These are phyloP conservation scores for Didymella sp. DNA, from an alignment of 2,329 filamentous ascomycete species.

Conservation along the genomic window DNA sequence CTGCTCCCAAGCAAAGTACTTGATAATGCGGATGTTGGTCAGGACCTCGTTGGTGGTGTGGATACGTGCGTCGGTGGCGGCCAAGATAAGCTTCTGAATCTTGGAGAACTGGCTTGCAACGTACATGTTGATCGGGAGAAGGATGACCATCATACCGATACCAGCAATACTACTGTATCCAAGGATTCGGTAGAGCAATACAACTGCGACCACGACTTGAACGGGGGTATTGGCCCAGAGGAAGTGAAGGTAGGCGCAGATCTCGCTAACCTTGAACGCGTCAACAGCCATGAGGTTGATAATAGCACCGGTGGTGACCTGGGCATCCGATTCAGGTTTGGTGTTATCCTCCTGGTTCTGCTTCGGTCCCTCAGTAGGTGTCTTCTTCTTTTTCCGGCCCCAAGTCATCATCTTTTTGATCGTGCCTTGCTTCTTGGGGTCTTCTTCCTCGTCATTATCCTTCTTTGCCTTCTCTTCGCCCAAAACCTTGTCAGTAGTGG, in stretches of 20 bases:
- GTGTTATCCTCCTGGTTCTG: constrained; percentile 41
- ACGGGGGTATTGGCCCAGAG: constrained; percentile 91
- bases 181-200: constrained; percentile 86
- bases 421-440: constrained; percentile 38
- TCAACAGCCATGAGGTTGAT: constrained; percentile 99
- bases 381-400: constrained; percentile 64
- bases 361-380: constrained; percentile 52
- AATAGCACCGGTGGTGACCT: constrained; percentile 95
- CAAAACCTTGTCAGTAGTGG: constrained; percentile 74
- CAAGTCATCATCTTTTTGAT: constrained; percentile 61
- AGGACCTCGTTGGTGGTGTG: constrained; percentile 96
- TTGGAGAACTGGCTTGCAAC: constrained; percentile 85
- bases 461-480: constrained; percentile 62
- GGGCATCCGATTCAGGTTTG: constrained; percentile 62
- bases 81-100: constrained; percentile 89
- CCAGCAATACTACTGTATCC: constrained; percentile 93
- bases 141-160: constrained; percentile 84
- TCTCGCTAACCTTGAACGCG: constrained; percentile 97
- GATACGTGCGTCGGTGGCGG: constrained; percentile 93
- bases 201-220: constrained; percentile 81
- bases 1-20: constrained; percentile 98
- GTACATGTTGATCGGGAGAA: constrained; percentile 88
- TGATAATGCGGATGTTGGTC: constrained; percentile 98
- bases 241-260: constrained; percentile 94
- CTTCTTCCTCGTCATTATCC: constrained; percentile 50